Evolutionary conservation across 805 yeast genomes (phyloP), one percentile per base, ranked within the genome.

Genomic region (Saccharomycopsis olivae): DNA sequence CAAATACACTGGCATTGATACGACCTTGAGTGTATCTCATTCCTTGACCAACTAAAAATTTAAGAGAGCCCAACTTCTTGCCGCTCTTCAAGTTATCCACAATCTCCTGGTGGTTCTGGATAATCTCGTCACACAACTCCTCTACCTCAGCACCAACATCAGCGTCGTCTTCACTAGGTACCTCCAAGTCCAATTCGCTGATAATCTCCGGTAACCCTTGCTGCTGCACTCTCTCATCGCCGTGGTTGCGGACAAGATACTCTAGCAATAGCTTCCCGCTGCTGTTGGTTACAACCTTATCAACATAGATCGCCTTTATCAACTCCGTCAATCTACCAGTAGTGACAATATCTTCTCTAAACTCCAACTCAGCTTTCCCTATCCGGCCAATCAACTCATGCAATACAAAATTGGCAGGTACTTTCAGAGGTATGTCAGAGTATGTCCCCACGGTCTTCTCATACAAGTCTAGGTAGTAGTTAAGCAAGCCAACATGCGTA

Each of bases 11-110:
- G 0, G 69, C 59, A 24, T 55, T 52, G 8, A 65, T 57, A 36
- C 59, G 59, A 1, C 96, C 96, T 49, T 77, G 81, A 2, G 85
- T 72, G 40, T 68, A 62, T 51, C 75, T 74, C 95, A 92, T 85
- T 15, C 86, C 94, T 53, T 73, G 73, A 1, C 96, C 97, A 3
- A 92, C 69, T 41, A 92, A 62, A 51, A 65, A 84, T 51, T 86
- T 83, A n/a, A 89, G 51, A 10, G 87, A 73, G 27, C 71, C 72
- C 31, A 61, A 58, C 47, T 72, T 74, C 40, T 77, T 76, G 2
- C 87, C 88, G 0, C 60, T 51, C 17, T 55, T 54, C 20, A 86
- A 67, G 37, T 71, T 72, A 15, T 63, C 58, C 2, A 82, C 83
- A 14, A 79, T 71, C 14, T 71, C 72, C 0, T 64, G 65, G 49